phyloP scores from a whole-genome alignment of 805 yeast genomes.

The Suhomyces tanzawaensis region DNA sequence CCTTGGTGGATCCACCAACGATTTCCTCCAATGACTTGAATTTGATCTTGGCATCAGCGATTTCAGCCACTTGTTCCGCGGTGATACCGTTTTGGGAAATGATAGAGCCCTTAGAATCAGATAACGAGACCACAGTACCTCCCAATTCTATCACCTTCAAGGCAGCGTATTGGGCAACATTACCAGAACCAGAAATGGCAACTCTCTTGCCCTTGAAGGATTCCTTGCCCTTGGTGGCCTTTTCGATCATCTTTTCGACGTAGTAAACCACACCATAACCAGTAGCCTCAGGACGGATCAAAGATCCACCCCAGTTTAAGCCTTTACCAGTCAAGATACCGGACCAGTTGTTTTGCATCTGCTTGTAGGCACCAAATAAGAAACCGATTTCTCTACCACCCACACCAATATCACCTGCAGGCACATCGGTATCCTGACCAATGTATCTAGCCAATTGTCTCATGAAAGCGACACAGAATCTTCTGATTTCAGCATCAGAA shows the following conservation, averaged over 20 bases:
- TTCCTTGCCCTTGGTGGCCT: constrained; percentile 87
- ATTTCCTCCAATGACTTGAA: constrained; percentile 74
- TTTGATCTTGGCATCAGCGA: constrained; percentile 75
- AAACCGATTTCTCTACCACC: constrained; percentile 96
- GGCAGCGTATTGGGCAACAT: constrained; percentile 99
- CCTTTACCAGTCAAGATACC: constrained; percentile 99
- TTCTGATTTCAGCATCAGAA: constrained; percentile 90
- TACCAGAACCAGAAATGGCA: constrained; percentile 97
- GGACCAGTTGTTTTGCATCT: constrained; percentile 85
- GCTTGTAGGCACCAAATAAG: constrained; percentile 96
- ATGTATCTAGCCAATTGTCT: constrained; percentile 92
- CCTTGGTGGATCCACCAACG: constrained; percentile 48
- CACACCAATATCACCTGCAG: constrained; percentile 99
- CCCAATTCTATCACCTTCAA: constrained; percentile 96
- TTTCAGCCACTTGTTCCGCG: constrained; percentile 70
- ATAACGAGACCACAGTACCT: constrained; percentile 87
- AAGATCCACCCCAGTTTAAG: constrained; percentile 97
- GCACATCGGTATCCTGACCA: constrained; percentile 97
- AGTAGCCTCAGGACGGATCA: constrained; percentile 98
- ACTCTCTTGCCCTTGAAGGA: constrained; percentile 90
- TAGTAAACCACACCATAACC: constrained; percentile 97
- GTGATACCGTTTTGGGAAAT: constrained; percentile 80
- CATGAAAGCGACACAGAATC: constrained; percentile 96
- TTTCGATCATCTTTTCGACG: constrained; percentile 96
- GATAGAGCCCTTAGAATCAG: constrained; percentile 93